A percentile compares a stretch with the other conserved stretches of the same genome.
Evolutionary conservation across 768 basidiomycete species (phyloP).

Genomic region (Kwoniella shandongensis): DNA sequence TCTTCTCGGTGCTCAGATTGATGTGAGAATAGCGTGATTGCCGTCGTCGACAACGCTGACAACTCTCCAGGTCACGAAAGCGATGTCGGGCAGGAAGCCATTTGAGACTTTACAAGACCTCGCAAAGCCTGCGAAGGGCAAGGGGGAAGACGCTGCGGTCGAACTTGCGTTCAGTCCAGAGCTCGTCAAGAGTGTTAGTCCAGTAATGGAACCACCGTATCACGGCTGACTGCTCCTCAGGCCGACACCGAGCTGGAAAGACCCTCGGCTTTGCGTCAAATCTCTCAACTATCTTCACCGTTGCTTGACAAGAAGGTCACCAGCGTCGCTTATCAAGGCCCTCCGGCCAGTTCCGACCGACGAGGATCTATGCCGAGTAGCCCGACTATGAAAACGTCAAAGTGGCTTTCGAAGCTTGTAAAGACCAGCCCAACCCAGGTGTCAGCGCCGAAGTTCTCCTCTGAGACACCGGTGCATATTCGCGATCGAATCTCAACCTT

Average conservation of each 20-base stretch:
- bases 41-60: background rate
- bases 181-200: slow-evolving; percentile 8
- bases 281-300: background rate
- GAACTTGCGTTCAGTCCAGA: slow-evolving; percentile 4
- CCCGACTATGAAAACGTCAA: slow-evolving; percentile 4
- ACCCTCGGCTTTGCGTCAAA: background rate
- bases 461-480: slow-evolving; percentile 4
- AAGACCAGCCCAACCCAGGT: slow-evolving; percentile 1
- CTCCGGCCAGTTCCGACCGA: background rate
- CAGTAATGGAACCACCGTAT: no score
- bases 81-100: slow-evolving; percentile 8
- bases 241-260: slow-evolving; percentile 2
- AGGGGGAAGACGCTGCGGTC: background rate
- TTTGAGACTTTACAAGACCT: slow-evolving; percentile 14
- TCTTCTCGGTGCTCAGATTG: slow-evolving; percentile 27
- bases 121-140: background rate
- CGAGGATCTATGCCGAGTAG: background rate
- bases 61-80: slow-evolving; percentile 4
- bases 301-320: background rate
- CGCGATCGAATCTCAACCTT: slow-evolving; percentile 23
- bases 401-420: slow-evolving; percentile 7
- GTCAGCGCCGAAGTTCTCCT: background rate
- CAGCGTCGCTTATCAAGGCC: slow-evolving; percentile 1
- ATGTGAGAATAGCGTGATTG: slow-evolving; percentile 10
- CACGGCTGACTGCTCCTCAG: background rate